Conservation (phyloP, 1,284 basidiomycete genomes). For the Leccinum griseonigrum region DNA sequence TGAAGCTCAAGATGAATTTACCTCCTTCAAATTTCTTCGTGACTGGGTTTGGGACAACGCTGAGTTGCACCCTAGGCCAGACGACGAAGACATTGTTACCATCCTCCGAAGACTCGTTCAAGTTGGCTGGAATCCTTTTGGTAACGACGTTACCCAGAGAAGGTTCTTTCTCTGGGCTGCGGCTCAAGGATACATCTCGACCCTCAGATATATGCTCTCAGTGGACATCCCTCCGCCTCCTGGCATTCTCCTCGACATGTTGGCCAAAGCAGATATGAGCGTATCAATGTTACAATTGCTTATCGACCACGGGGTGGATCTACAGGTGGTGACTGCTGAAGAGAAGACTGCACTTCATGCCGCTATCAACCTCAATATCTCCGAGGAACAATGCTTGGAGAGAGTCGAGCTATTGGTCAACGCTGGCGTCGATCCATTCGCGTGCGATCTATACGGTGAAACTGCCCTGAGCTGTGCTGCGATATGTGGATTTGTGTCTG, state of each 20-base stretch:
- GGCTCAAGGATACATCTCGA: not conserved
- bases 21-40: not conserved
- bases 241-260: not conserved
- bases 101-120: not conserved
- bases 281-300: not conserved
- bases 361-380: not conserved
- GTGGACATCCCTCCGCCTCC: not conserved
- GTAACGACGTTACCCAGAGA: not conserved
- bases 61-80: not conserved
- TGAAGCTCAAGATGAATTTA: not conserved
- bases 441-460: not conserved
- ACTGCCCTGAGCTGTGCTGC: not conserved
- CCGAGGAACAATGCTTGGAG: slow-evolving; percentile 4
- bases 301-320: not conserved
- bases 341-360: not conserved
- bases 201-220: not conserved
- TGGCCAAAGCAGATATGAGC: not conserved
- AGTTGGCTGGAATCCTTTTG: not conserved
- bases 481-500: not conserved
- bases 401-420: slow-evolving; percentile 3
- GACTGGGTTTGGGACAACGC: not conserved
- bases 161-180: not conserved
- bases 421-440: not conserved
- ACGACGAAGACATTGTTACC: not conserved
- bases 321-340: not conserved